Conservation (phyloP, 1,284 basidiomycete genomes). For the Trichosporon ovoides region DNA sequence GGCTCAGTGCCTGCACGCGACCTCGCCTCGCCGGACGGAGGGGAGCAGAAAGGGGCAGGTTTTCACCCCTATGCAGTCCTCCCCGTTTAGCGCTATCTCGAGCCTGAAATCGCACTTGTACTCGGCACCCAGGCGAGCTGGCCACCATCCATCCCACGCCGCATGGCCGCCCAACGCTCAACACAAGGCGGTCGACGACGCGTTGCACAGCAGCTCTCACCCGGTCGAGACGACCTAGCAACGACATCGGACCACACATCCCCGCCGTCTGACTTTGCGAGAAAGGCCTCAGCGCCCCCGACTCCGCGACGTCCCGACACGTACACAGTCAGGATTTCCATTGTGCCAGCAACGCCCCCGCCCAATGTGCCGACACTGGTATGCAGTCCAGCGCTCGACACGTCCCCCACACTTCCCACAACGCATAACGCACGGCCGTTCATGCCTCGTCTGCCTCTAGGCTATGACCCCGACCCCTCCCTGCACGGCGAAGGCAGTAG, state of each 20-base stretch:
- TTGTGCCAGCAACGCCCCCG: background rate
- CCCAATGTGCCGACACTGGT: background rate
- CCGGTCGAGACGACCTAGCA: background rate
- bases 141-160: slow-evolving; percentile 3
- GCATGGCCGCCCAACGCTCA: background rate
- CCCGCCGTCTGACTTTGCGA: background rate
- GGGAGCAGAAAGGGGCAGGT: background rate
- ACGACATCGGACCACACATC: background rate
- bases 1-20: too few relatives aligned
- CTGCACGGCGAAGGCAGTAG: slow-evolving; percentile 19
- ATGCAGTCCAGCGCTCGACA: background rate
- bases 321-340: background rate
- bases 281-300: background rate
- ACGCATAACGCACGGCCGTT: background rate
- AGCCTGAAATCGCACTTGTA: background rate
- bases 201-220: background rate
- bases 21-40: too few relatives aligned
- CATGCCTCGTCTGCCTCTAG: slow-evolving; percentile 9
- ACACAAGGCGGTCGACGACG: background rate
- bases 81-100: background rate
- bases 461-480: slow-evolving; percentile 18
- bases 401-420: background rate
- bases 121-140: background rate
- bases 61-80: background rate
- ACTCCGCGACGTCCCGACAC: too few relatives aligned